These are phyloP conservation scores for Verticillium nonalfalfae DNA, from an alignment of 2,329 filamentous ascomycete genomes.

Conservation along the genomic window DNA sequence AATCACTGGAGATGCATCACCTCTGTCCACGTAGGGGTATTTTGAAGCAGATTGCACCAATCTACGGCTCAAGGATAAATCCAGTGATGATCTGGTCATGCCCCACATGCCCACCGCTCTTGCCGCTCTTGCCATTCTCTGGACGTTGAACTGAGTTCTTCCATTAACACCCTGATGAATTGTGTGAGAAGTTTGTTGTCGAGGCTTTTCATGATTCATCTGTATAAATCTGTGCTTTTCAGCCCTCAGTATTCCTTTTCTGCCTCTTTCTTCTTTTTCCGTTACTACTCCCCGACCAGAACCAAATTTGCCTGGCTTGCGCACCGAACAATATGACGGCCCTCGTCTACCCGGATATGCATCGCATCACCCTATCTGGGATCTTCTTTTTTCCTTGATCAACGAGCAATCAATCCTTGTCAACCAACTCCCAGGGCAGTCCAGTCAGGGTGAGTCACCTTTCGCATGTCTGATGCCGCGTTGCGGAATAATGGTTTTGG, in stretches of 20 bases:
- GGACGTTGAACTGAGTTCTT: too few relatives aligned
- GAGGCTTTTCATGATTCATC: background rate
- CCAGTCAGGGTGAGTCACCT: background rate
- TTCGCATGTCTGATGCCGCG: background rate
- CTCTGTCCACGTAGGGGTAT: too few relatives aligned
- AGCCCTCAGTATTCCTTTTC: background rate
- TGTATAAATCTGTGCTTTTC: background rate
- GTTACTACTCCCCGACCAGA: background rate
- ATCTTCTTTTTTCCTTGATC: background rate
- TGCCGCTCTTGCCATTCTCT: too few relatives aligned
- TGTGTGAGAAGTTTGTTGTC: background rate
- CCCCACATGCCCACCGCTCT: too few relatives aligned
- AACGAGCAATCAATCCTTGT: background rate
- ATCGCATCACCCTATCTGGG: background rate
- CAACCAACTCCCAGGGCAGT: background rate
- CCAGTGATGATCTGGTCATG: too few relatives aligned
- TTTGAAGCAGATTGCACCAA: too few relatives aligned
- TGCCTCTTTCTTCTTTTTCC: background rate
- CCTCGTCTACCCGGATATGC: background rate
- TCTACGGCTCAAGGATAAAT: too few relatives aligned
- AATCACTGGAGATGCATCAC: too few relatives aligned
- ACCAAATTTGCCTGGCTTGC: background rate
- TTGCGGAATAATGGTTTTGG: background rate
- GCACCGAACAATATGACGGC: background rate
- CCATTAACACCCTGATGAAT: too few relatives aligned